Base-by-base conservation (phyloP, 2,329 filamentous ascomycete species). In the Bertia moriformis region DNA sequence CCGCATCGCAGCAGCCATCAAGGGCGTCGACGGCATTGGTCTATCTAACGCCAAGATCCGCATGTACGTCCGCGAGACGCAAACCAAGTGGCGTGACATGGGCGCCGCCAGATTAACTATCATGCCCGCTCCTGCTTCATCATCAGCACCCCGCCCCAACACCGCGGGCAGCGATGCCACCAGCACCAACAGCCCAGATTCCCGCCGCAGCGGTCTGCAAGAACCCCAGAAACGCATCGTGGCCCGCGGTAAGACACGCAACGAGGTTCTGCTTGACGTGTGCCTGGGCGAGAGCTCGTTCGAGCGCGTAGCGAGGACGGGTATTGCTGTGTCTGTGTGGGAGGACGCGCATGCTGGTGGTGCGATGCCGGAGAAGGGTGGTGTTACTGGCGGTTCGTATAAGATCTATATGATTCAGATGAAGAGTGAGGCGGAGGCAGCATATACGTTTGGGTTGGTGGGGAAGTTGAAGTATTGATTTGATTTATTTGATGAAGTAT, bases 11-110 rank as follows among this genome's bases (percentile, higher is more conserved):
- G 32, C 32, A 7, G 32, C 32, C 15, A 35, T 35, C 12, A 35
- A 35, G 32, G 32, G 32, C 15, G 32, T 15, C 32, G 32, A 35
- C 17, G 32, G 32, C 12, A 35, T 35, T 18, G 32, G 32, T 19
- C 72, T 80, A 46, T 72, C 70, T 19, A 77, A 78, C 49, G 68
- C 71, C 32, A 82, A 81, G 49, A 73, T 80, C 43, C 63, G 76
- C 13, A 59, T 82, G 3, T 81, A 81, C 51, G 59, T 69, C 33
- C 70, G 77, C 33, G 73, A 78, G 48, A 52, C 60, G 10, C 65
- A 65, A 14, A 66, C 65, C 3, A 77, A 77, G 48, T 82, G 77
- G 77, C 66, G 72, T 35, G 74, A 81, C 48, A 68, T 81, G 62
- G 77, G 77, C 38, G 62, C 69, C 19, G 75, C 74, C 13, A 61